phyloP scores from a whole-genome alignment of 2,329 filamentous ascomycete genomes.

The Emydomyces testavorans region DNA sequence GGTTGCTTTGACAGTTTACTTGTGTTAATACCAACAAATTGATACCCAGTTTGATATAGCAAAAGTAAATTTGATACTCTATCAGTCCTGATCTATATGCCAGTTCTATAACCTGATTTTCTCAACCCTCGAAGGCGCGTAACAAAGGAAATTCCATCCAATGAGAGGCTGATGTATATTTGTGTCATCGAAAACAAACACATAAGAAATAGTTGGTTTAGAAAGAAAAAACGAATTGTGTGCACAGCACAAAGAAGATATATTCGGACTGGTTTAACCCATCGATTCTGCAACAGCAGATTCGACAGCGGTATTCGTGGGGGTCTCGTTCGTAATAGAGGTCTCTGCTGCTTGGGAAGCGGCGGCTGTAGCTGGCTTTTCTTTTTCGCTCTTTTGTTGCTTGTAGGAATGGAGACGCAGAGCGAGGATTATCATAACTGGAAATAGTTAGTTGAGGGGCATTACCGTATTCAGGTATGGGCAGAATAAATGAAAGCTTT shows the following conservation, averaged over 20 bases:
- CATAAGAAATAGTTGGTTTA: not conserved
- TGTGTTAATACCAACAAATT: too few relatives aligned
- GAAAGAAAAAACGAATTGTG: not conserved
- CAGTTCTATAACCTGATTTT: too few relatives aligned
- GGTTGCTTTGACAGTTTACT: too few relatives aligned
- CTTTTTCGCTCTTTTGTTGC: slow-evolving; percentile 27
- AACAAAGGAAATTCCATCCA: too few relatives aligned
- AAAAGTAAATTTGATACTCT: too few relatives aligned
- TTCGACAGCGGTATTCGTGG: not conserved
- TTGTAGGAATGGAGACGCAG: slow-evolving; percentile 37
- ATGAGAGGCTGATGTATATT: too few relatives aligned
- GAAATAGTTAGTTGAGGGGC: too few relatives aligned
- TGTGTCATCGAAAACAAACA: not conserved
- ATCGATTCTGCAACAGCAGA: slow-evolving; percentile 12
- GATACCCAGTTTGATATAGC: too few relatives aligned
- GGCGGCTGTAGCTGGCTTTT: slow-evolving; percentile 23
- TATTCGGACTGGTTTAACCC: slow-evolving; percentile 7
- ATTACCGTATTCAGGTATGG: too few relatives aligned
- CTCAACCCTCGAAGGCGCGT: too few relatives aligned
- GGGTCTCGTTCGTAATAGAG: not conserved
- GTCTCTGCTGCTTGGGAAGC: not conserved
- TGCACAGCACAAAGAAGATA: not conserved
- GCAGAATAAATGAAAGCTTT: too few relatives aligned
- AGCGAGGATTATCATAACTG: slow-evolving; percentile 40
- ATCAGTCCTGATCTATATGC: too few relatives aligned